A percentile compares a stretch with the other conserved stretches of the same genome.
phyloP scores from a whole-genome alignment of 441 rosid genomes.

The Euphorbia celastroides region DNA sequence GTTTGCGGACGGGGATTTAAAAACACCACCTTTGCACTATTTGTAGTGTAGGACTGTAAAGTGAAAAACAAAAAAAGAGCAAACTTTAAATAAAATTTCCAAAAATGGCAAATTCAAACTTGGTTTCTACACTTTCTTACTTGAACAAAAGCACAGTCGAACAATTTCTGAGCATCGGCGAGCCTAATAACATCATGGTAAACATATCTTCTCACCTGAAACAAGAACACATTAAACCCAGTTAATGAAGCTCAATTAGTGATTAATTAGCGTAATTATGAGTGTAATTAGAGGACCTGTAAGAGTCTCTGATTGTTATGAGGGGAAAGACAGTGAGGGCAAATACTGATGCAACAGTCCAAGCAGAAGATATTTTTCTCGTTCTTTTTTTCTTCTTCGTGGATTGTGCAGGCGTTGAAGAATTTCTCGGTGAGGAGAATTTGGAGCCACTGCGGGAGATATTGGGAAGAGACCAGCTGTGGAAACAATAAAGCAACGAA shows the following conservation, averaged over 20 bases:
- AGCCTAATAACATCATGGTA: constrained; percentile 73
- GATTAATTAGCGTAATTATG: neutral
- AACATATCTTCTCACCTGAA: constrained; percentile 84
- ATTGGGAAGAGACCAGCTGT: constrained; percentile 37
- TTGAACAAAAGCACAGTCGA: constrained; percentile 83
- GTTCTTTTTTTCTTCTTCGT: constrained; percentile 64
- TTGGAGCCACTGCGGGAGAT: constrained; percentile 67
- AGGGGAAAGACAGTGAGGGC: constrained; percentile 74
- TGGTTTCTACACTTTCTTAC: constrained; percentile 29
- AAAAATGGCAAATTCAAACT: neutral
- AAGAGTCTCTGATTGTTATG: constrained; percentile 71
- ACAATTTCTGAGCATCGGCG: constrained; percentile 64
- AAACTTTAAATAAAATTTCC: neutral
- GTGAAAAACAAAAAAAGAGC: neutral
- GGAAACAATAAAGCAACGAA: neutral
- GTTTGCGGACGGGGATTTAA: constrained; percentile 72
- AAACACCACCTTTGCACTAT: constrained; percentile 79
- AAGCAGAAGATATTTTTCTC: constrained; percentile 77
- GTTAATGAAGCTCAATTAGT: neutral
- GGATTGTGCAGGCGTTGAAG: constrained; percentile 75
- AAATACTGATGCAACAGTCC: constrained; percentile 72
- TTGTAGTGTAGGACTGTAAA: constrained; percentile 65
- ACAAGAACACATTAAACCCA: neutral
- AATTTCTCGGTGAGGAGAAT: constrained; percentile 68
- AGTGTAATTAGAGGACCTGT: constrained; percentile 18